Conservation (phyloP, 345 rosid genomes). For the Linum usitatissimum region DNA sequence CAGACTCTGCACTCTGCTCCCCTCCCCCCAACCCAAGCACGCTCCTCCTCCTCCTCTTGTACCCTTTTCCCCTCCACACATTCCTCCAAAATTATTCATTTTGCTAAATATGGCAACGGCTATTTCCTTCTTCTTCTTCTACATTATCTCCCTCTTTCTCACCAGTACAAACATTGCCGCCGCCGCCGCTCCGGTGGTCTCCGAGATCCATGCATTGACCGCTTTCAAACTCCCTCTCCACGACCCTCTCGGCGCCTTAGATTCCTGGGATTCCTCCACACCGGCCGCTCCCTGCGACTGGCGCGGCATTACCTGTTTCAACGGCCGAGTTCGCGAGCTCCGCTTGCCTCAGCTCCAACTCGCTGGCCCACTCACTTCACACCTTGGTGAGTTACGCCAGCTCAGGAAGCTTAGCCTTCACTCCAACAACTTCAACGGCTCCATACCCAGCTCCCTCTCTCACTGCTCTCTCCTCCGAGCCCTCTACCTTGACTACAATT, state of each 20-base stretch:
- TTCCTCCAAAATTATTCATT: neutral
- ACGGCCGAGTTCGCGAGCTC: conserved; percentile 52
- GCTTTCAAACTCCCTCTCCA: conserved; percentile 58
- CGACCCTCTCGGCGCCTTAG: conserved; percentile 65
- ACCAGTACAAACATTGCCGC: neutral
- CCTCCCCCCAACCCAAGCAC: neutral
- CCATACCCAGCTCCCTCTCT: conserved; percentile 58
- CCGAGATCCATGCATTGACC: conserved; percentile 63
- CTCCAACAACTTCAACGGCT: conserved; percentile 67
- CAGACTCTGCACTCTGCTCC: neutral
- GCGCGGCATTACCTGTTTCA: conserved; percentile 60
- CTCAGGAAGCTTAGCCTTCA: conserved; percentile 59
- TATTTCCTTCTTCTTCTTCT: neutral
- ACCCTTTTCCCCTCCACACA: too few species aligned
- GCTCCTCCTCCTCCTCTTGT: neutral
- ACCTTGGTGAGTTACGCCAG: conserved; percentile 38
- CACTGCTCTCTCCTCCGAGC: conserved; percentile 61
- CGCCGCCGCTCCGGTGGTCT: neutral
- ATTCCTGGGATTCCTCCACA: conserved; percentile 65
- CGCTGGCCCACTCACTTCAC: conserved; percentile 55
- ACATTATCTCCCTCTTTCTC: neutral
- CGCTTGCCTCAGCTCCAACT: conserved; percentile 72
- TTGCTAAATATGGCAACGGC: neutral
- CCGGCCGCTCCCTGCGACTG: conserved; percentile 86
- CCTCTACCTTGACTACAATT: conserved; percentile 76